A percentile compares a stretch with the other conserved stretches of the same genome.
These are phyloP conservation scores for Coemansia sp. DNA, from an alignment of 192 early-diverging fungal genomes.

Conservation along the genomic window DNA sequence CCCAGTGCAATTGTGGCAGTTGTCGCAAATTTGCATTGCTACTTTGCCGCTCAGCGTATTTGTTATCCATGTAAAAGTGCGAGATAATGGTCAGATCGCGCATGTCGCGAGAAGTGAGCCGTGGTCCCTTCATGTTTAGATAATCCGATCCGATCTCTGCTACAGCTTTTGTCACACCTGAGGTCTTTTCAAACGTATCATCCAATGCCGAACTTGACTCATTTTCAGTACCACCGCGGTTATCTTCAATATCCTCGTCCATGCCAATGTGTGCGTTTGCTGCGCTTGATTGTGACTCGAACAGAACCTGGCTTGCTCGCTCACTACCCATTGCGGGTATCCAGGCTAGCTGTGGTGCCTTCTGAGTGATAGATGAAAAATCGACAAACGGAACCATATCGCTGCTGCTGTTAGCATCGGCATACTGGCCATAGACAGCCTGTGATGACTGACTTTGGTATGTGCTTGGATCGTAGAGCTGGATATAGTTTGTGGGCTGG, in stretches of 20 bases:
- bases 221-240: not conserved
- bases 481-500: constrained; percentile 70
- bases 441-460: not conserved
- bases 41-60: not conserved
- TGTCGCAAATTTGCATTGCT: constrained; percentile 9
- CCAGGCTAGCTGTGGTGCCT: constrained; percentile 29
- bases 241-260: not conserved
- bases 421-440: not conserved
- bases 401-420: constrained; percentile 2
- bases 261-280: constrained; percentile 6
- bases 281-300: not conserved
- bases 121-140: constrained; percentile 28
- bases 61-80: constrained; percentile 62
- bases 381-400: constrained; percentile 43
- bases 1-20: constrained; percentile 47
- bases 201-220: not conserved
- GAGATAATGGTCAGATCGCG: constrained; percentile 66
- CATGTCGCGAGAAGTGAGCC: constrained; percentile 63
- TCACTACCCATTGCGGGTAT: constrained; percentile 38
- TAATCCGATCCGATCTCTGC: not conserved
- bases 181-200: not conserved
- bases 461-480: constrained; percentile 42
- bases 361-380: constrained; percentile 37
- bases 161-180: not conserved
- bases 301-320: constrained; percentile 14